Evolutionary conservation across 768 basidiomycete species (phyloP).

Genomic region (Lentinula sp.): DNA sequence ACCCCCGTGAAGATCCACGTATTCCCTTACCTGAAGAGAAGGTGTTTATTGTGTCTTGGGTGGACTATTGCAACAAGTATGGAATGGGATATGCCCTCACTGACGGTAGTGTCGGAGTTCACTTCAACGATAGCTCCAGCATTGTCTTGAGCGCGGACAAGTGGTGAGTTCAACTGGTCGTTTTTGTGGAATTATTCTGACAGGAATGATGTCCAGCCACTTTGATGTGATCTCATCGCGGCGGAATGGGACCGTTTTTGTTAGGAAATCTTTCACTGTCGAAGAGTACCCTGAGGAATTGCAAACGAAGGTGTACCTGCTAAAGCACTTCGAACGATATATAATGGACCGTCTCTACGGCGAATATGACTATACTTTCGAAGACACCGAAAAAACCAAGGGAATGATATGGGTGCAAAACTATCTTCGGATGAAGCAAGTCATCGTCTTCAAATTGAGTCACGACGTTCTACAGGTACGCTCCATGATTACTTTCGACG

Average conservation of each 20-base stretch:
- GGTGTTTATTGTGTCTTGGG: slow-evolving; percentile 97
- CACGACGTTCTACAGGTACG: slow-evolving; percentile 92
- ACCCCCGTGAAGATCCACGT: slow-evolving; percentile 47
- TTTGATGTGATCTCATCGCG: slow-evolving; percentile 83
- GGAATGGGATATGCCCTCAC: slow-evolving; percentile 99
- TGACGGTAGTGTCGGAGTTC: slow-evolving; percentile 90
- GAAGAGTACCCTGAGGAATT: slow-evolving; percentile 75
- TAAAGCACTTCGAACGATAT: slow-evolving; percentile 92
- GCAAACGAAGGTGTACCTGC: slow-evolving; percentile 84
- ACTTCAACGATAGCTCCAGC: slow-evolving; percentile 94
- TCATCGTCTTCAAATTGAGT: slow-evolving; percentile 94
- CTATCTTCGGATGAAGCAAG: slow-evolving; percentile 94
- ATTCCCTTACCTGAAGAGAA: slow-evolving; percentile 53
- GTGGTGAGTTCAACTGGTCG: slow-evolving; percentile 46
- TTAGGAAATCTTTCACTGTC: slow-evolving; percentile 67
- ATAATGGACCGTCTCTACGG: slow-evolving; percentile 88
- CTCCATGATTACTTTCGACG: neutral
- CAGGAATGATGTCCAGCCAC: slow-evolving; percentile 43
- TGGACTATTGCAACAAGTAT: slow-evolving; percentile 98
- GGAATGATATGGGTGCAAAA: slow-evolving; percentile 97
- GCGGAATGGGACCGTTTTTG: slow-evolving; percentile 57
- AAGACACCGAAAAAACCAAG: slow-evolving; percentile 56
- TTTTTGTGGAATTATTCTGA: neutral
- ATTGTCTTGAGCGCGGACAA: slow-evolving; percentile 83
- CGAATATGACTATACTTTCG: slow-evolving; percentile 78